Conservation (phyloP, 2,329 filamentous ascomycete species). For the Emericellopsis cladophorae region DNA sequence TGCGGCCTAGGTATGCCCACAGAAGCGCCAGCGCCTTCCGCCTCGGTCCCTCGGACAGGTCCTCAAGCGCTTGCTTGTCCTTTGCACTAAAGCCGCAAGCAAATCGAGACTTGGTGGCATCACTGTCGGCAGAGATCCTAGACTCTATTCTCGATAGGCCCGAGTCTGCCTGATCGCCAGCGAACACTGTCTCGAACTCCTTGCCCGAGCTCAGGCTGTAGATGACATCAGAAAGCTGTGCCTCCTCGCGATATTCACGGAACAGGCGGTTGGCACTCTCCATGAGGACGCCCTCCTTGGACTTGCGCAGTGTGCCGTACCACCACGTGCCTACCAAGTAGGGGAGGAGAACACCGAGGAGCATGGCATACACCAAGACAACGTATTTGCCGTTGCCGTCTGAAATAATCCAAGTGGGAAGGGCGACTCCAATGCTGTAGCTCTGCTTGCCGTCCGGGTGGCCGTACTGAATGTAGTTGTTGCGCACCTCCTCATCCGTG, state of each 20-base stretch:
- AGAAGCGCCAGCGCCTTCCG: conserved; percentile 81
- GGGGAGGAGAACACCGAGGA: conserved; percentile 82
- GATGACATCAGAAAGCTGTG: conserved; percentile 69
- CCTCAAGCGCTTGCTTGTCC: conserved; percentile 64
- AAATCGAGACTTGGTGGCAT: conserved; percentile 24
- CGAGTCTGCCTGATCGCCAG: conserved; percentile 65
- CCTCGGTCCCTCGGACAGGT: conserved; percentile 66
- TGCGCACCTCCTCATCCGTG: conserved; percentile 92
- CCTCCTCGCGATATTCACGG: conserved; percentile 77
- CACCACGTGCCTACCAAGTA: conserved; percentile 96
- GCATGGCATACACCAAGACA: conserved; percentile 72
- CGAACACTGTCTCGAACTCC: conserved; percentile 69
- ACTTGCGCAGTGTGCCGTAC: conserved; percentile 90
- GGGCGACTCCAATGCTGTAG: conserved; percentile 92
- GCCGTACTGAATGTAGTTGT: conserved; percentile 92
- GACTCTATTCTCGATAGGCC: conserved; percentile 77
- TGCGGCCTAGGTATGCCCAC: conserved; percentile 87
- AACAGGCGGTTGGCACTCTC: conserved; percentile 93
- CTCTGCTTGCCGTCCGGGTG: conserved; percentile 98
- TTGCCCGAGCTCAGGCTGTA: conserved; percentile 72
- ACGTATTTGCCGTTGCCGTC: conserved; percentile 96
- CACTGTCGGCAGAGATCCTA: conserved; percentile 53
- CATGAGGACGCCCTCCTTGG: conserved; percentile 85
- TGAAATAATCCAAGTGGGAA: conserved; percentile 84
- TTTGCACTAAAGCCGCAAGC: conserved; percentile 52